Conservation (phyloP, 805 yeast genomes). For the Hanseniaspora occidentalis region DNA sequence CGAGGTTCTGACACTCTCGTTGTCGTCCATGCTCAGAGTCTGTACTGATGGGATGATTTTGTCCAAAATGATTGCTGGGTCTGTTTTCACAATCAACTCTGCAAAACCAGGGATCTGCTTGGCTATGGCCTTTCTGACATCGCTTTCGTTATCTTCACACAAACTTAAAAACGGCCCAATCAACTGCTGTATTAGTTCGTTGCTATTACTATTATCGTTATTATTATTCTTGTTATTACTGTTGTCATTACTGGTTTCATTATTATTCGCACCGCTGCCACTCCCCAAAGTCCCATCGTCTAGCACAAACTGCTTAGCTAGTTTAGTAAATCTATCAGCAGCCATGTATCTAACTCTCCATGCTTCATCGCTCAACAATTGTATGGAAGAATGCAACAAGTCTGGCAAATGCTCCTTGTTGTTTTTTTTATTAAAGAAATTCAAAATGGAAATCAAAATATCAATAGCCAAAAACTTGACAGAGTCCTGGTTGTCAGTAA, state of each 20-base stretch:
- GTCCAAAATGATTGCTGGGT: constrained; percentile 33
- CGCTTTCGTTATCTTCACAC: constrained; percentile 34
- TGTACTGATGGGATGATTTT: constrained; percentile 76
- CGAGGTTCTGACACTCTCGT: constrained; percentile 88
- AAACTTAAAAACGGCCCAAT: neutral
- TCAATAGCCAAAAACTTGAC: constrained; percentile 86
- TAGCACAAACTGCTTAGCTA: constrained; percentile 48
- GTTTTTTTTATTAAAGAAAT: constrained; percentile 45
- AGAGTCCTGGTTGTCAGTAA: constrained; percentile 84
- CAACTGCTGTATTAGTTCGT: constrained; percentile 57
- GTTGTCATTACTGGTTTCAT: constrained; percentile 57
- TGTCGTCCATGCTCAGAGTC: constrained; percentile 76
- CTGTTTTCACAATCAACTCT: neutral
- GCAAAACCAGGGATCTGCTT: constrained; percentile 36
- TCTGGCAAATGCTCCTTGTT: constrained; percentile 51
- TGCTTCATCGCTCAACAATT: constrained; percentile 73
- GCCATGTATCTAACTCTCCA: constrained; percentile 99
- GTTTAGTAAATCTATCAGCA: constrained; percentile 77
- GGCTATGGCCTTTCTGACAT: constrained; percentile 89
- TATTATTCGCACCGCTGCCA: constrained; percentile 39
- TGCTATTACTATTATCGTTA: too few species aligned
- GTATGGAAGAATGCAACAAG: constrained; percentile 50
- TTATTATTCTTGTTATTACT: too few species aligned
- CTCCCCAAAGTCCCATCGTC: too few species aligned
- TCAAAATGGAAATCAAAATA: constrained; percentile 70